Base-by-base conservation (phyloP, 2,329 filamentous ascomycete genomes). In the Tolypocladium tundrense region DNA sequence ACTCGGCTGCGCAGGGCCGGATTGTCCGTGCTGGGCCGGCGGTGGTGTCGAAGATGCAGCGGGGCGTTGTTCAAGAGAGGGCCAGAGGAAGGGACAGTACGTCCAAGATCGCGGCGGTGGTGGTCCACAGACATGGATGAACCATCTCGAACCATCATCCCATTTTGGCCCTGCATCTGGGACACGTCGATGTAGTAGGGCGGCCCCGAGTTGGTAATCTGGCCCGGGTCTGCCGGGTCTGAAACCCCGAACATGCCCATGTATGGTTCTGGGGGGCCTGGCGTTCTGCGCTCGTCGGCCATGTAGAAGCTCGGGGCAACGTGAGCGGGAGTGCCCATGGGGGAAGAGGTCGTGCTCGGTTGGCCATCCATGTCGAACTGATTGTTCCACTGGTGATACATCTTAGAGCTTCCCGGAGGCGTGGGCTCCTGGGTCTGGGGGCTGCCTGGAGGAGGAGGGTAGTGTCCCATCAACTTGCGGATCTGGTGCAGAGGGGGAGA, bases 401-500 rank as follows among this genome's bases (percentile, higher is more conserved):
- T 75, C 56, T 72, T 77, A 59, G 77, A 74, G 40, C 73, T 75
- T 48, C 70, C 71, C n/a, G 79, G 76, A 50, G 79, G 78, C 11
- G 77, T 79, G 41, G 75, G 77, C 56, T 77, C 76, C 60, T 80
- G 78, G 9, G 72, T 65, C 48, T 65, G 69, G 37, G 72, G 63
- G 40, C 68, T 68, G 24, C 67, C 66, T 42, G 70, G 67, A n/a
- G 72, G 71, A 19, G 71, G 65, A 52, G 64, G 73, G 60, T 78
- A 79, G 35, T 71, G 67, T 58, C 70, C 68, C 63, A 72, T 69
- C 54, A 73, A 69, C 62, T 79, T 78, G 57, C 68, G 68, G 55
- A 70, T 71, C 57, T 79, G 76, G 56, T 74, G 71, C 50, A 79
- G 63, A 54, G 76, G 75, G 56, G 79, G 79, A 39, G 79, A 82